phyloP scores from a whole-genome alignment of 805 yeast species.

The Danielozyma ontarioensis region DNA sequence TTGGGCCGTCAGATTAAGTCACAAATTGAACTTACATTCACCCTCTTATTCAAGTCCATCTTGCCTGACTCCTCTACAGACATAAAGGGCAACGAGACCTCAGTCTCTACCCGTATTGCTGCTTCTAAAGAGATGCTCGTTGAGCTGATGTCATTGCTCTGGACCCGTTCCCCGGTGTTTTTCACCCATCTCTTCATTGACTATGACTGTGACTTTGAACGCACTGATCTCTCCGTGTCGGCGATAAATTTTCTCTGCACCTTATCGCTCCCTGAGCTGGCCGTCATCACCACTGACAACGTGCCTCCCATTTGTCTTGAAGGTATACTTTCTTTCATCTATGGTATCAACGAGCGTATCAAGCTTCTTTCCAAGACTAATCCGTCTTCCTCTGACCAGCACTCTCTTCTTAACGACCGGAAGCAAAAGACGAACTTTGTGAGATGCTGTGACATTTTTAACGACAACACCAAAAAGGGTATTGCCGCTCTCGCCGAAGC shows the following conservation, averaged over 20 bases:
- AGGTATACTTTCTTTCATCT: constrained; percentile 69
- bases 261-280: constrained; percentile 81
- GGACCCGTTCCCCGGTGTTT: constrained; percentile 76
- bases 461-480: constrained; percentile 75
- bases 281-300: constrained; percentile 68
- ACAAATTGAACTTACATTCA: constrained; percentile 73
- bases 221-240: constrained; percentile 68
- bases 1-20: constrained; percentile 62
- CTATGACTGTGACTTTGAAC: constrained; percentile 87
- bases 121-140: constrained; percentile 70
- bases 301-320: constrained; percentile 94
- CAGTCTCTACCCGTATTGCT: constrained; percentile 27
- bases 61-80: constrained; percentile 24
- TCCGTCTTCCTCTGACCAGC: not conserved
- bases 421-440: constrained; percentile 70
- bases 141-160: constrained; percentile 75
- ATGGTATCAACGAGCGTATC: constrained; percentile 53
- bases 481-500: constrained; percentile 56
- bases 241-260: constrained; percentile 68
- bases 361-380: constrained; percentile 18
- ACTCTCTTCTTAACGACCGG: constrained; percentile 34
- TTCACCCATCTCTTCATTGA: constrained; percentile 73
- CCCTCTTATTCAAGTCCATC: constrained; percentile 57
- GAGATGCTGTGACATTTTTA: constrained; percentile 68
- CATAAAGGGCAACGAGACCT: constrained; percentile 8